phyloP scores from a whole-genome alignment of 2,329 filamentous ascomycete genomes.

The Dichotomopilus funicola region DNA sequence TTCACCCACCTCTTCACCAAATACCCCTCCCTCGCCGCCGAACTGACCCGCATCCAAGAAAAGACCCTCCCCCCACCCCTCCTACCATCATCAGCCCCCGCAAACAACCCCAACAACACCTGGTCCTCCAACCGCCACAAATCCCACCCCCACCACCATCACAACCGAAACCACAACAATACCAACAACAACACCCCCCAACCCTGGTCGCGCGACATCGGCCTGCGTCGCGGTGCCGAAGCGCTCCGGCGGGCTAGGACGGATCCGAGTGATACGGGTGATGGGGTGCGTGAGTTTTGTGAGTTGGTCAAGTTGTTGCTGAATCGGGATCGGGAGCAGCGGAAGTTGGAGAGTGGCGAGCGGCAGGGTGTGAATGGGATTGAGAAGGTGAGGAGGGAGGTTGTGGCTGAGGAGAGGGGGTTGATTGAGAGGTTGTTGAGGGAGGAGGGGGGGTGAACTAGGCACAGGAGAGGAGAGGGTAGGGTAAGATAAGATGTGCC shows the following conservation, averaged over 20 bases:
- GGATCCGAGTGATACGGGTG: constrained; percentile 47
- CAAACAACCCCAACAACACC: background rate
- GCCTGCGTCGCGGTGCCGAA: constrained; percentile 49
- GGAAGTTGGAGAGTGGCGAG: no score
- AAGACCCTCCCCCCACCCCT: constrained; percentile 37
- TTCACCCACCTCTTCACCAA: constrained; percentile 45
- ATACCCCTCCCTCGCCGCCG: constrained; percentile 44
- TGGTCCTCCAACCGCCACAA: no score
- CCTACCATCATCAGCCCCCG: constrained; percentile 24
- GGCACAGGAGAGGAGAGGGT: background rate
- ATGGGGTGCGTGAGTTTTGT: constrained; percentile 55
- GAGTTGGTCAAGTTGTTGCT: constrained; percentile 49
- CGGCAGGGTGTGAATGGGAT: constrained; percentile 7
- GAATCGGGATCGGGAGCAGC: constrained; percentile 23
- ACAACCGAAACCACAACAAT: background rate
- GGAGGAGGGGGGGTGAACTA: constrained; percentile 29
- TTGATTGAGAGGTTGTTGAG: constrained; percentile 45
- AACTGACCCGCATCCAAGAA: constrained; percentile 43
- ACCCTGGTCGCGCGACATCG: constrained; percentile 52
- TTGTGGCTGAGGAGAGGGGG: constrained; percentile 41
- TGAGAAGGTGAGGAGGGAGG: constrained; percentile 36
- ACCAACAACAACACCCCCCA: constrained; percentile 28
- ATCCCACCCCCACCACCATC: no score
- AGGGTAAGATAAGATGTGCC: background rate
- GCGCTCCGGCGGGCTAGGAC: constrained; percentile 46